Evolutionary conservation across 78 protist genomes (phyloP).

Genomic region (Emiliania huxleyi): DNA sequence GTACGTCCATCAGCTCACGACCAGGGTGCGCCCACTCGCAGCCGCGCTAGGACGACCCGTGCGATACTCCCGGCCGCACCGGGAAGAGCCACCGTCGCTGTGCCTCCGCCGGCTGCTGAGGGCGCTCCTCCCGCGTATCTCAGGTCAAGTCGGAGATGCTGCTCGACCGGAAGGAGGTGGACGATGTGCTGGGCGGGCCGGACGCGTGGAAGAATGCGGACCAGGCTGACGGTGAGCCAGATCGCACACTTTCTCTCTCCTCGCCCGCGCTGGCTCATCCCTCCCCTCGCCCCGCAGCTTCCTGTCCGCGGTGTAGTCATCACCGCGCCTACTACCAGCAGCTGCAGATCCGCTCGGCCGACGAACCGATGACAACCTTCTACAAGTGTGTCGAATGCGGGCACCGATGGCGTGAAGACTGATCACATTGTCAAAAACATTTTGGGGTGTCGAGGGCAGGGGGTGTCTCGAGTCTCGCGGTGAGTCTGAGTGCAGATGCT

Average conservation of each 20-base stretch:
- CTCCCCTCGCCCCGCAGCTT: conserved; percentile 26
- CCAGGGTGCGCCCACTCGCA: background rate
- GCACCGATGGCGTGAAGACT: background rate
- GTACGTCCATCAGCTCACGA: background rate
- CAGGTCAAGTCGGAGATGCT: background rate
- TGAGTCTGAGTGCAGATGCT: too few species aligned
- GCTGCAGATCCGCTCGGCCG: conserved; percentile 74
- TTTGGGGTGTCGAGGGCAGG: too few species aligned
- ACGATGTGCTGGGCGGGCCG: conserved; percentile 50
- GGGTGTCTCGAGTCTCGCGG: too few species aligned
- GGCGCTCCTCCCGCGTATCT: too few species aligned
- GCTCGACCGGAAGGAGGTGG: conserved; percentile 18
- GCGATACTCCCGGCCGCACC: background rate
- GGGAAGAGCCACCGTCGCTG: too few species aligned
- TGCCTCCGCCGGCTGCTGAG: too few species aligned
- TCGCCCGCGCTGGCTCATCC: background rate
- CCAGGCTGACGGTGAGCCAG: background rate
- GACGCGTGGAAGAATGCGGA: conserved; percentile 54
- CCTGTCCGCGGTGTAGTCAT: conserved; percentile 59
- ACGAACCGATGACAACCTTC: conserved; percentile 74
- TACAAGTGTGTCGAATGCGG: conserved; percentile 27
- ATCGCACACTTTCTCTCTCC: background rate
- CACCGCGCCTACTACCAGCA: conserved; percentile 56
- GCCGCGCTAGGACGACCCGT: background rate
- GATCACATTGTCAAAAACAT: too few species aligned